Base-by-base conservation (phyloP, 1,284 basidiomycete genomes). In the Crepidotus sp. region DNA sequence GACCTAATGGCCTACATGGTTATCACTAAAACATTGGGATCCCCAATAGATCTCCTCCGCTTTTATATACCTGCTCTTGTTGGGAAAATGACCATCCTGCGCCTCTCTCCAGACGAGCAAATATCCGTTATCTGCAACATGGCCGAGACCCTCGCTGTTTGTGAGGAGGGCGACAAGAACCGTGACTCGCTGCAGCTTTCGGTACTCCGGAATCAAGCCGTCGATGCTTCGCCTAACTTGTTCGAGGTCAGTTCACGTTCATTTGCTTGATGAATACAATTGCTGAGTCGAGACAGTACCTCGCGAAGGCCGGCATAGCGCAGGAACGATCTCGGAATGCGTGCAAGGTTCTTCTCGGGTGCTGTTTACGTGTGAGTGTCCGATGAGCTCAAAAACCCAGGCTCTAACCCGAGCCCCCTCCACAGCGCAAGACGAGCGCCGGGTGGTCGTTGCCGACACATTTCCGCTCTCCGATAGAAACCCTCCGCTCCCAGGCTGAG, bases 21-120 rank as follows among this genome's bases (percentile, higher is more conserved):
- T 33, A 54, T 75, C 32, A 65, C 70, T 37, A 66, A 66, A 46
- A 59, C 57, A 14, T 59, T 69, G 27, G 65, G 69, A 2, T 61
- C 69, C 6, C 63, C 76, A 17, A 55, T 64, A 24, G 64, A 66
- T 36, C 59, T 82, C 14, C 57, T 81, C 21, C 70, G 67, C 24
- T 77, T 77, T 54, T 80, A 75, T 49, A 64, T 67, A 55, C 56
- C 64, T 26, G 60, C 63, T 47, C 57, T 78, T 27, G 64, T 67
- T 13, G 61, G 67, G n/a, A 76, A 71, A 53, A 58, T 69, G 43
- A 66, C 64, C 19, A 57, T 77, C n/a, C 64, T 67, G 42, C 68
- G 65, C 40, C 64, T 79, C 8, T 48, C 59, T 3, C 59, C 60
- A 22, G 61, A 67, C 29, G 67, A 72, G 30, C 71, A 69, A 50